A percentile compares a stretch with the other conserved stretches of the same genome.
These are phyloP conservation scores for Handroanthus guayacan DNA, from an alignment of 257 asterid genomes.

Conservation along the genomic window DNA sequence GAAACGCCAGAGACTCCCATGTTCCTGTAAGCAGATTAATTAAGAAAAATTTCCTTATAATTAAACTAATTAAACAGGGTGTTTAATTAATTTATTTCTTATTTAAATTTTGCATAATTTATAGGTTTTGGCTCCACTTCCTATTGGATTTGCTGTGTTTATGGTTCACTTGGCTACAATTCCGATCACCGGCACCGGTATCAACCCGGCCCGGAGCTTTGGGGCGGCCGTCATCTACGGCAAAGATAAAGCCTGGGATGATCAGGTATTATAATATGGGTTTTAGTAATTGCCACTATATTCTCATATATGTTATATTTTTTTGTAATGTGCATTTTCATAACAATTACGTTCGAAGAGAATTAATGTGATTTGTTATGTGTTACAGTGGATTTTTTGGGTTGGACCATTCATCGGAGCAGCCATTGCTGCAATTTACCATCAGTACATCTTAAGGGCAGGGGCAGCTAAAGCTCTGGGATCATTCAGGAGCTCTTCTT, in stretches of 20 bases:
- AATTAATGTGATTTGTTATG: neutral
- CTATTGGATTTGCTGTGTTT: constrained; percentile 81
- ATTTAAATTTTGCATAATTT: neutral
- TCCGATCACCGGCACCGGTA: constrained; percentile 78
- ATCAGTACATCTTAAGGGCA: constrained; percentile 72
- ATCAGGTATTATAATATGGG: constrained; percentile 47
- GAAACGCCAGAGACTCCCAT: constrained; percentile 79
- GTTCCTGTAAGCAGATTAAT: constrained; percentile 59
- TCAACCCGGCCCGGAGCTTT: constrained; percentile 77
- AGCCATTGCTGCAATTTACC: constrained; percentile 80
- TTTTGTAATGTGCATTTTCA: too few relatives aligned
- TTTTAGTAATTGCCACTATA: neutral
- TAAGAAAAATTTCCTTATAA: neutral
- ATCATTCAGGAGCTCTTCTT: constrained; percentile 70
- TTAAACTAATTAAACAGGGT: neutral
- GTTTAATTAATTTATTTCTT: neutral
- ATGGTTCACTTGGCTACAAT: constrained; percentile 88
- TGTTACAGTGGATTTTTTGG: constrained; percentile 83
- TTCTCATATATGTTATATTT: neutral
- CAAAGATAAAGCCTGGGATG: constrained; percentile 66
- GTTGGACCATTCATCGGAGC: constrained; percentile 89
- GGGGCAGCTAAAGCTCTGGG: constrained; percentile 80
- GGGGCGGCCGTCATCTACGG: constrained; percentile 82
- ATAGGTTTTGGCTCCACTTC: constrained; percentile 85
- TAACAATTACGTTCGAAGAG: neutral